Evolutionary conservation across 768 basidiomycete genomes (phyloP).

Genomic region (Boletus coccyginus): DNA sequence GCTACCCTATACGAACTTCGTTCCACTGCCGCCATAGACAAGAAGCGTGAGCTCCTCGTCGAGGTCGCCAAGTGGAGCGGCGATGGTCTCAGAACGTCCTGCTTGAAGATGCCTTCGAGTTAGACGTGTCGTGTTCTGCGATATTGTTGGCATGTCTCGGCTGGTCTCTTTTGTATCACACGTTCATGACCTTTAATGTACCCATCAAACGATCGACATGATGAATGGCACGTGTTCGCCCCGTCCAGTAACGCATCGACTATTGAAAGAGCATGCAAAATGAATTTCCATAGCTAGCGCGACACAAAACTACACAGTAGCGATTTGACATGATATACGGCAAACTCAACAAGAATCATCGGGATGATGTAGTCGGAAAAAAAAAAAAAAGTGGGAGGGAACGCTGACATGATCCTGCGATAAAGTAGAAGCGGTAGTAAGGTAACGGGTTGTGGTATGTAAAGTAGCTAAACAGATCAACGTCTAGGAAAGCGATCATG

Average conservation of each 20-base stretch:
- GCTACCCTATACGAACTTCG: constrained; percentile 84
- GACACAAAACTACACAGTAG: constrained; percentile 25
- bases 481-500: background rate
- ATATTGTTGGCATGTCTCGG: background rate
- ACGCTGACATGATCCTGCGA: constrained; percentile 3
- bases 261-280: constrained; percentile 5
- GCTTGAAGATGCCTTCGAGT: constrained; percentile 74
- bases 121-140: constrained; percentile 19
- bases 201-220: background rate
- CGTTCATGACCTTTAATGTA: background rate
- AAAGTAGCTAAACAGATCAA: background rate
- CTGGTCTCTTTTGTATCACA: background rate
- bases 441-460: constrained; percentile 9
- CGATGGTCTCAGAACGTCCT: constrained; percentile 73
- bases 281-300: constrained; percentile 22
- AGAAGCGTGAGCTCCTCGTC: constrained; percentile 69
- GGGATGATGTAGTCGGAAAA: background rate
- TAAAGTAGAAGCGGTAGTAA: constrained; percentile 13
- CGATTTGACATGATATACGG: constrained; percentile 21
- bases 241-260: background rate
- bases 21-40: constrained; percentile 67
- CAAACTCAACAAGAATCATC: constrained; percentile 15
- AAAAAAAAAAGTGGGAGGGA: background rate
- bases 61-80: constrained; percentile 86
- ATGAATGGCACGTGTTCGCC: too few species aligned